Conservation (phyloP, 192 early-diverging fungal genomes). For the Backusella luteola region DNA sequence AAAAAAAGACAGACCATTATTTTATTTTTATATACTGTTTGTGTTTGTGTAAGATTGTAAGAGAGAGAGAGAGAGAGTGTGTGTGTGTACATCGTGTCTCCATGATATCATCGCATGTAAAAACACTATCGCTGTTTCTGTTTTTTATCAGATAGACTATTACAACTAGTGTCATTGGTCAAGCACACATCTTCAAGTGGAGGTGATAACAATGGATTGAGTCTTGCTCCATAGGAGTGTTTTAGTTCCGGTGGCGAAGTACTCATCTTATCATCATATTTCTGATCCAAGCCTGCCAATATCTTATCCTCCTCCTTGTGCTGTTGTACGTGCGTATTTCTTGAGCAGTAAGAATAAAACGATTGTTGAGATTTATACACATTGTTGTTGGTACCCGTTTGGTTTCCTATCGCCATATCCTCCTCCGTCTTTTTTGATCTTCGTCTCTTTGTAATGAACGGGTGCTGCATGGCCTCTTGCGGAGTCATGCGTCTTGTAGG, state of each 20-base stretch:
- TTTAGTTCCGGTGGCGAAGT: neutral
- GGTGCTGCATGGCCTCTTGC: constrained; percentile 74
- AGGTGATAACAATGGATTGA: neutral
- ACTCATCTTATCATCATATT: neutral
- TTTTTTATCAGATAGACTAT: neutral
- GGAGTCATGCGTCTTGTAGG: constrained; percentile 81
- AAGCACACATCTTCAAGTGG: neutral
- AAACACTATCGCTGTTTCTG: neutral
- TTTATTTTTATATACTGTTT: neutral
- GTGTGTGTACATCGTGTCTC: too few species aligned
- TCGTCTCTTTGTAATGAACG: constrained; percentile 63
- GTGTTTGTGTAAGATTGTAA: neutral
- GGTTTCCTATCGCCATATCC: neutral
- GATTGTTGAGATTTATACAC: neutral
- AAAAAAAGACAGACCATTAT: neutral
- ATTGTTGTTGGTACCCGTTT: neutral
- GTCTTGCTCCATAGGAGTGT: neutral
- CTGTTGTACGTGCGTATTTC: neutral
- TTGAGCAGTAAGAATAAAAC: neutral
- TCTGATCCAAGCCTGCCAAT: neutral
- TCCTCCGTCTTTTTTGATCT: neutral
- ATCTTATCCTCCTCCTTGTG: neutral
- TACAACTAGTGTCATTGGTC: neutral
- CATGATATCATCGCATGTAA: too few species aligned
- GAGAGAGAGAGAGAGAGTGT: too few species aligned